These are phyloP conservation scores for Colletotrichum tofieldiae DNA, from an alignment of 2,329 filamentous ascomycete species.

Conservation along the genomic window DNA sequence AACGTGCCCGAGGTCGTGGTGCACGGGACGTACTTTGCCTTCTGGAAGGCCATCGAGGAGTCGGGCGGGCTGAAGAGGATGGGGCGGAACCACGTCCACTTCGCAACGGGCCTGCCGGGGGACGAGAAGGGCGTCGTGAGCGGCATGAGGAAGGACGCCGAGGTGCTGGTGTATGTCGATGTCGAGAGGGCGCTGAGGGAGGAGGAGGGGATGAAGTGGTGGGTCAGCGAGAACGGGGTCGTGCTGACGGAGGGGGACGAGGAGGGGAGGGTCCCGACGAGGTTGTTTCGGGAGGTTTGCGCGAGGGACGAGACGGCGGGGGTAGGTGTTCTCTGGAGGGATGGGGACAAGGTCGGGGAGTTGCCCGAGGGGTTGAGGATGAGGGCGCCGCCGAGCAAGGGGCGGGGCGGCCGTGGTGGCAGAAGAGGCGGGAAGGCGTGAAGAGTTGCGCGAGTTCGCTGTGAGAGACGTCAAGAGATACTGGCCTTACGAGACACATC, in stretches of 20 bases:
- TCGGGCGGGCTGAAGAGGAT: constrained; percentile 85
- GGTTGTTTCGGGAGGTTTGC: constrained; percentile 79
- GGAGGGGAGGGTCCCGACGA: constrained; percentile 76
- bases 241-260: constrained; percentile 75
- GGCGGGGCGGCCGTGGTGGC: constrained; percentile 56
- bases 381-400: constrained; percentile 65
- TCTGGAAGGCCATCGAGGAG: constrained; percentile 82
- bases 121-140: constrained; percentile 72
- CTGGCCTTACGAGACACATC: background rate
- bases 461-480: background rate
- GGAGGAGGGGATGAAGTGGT: constrained; percentile 75
- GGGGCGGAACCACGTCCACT: constrained; percentile 91
- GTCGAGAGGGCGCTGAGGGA: constrained; percentile 76
- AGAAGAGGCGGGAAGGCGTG: constrained; percentile 48
- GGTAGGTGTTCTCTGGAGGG: constrained; percentile 78
- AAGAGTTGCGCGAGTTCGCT: background rate
- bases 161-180: constrained; percentile 85
- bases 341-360: constrained; percentile 77
- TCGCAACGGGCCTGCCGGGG: constrained; percentile 80
- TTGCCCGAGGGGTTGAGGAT: constrained; percentile 73
- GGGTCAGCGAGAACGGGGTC: constrained; percentile 84
- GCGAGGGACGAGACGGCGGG: constrained; percentile 62
- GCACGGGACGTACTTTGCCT: constrained; percentile 90
- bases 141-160: constrained; percentile 85
- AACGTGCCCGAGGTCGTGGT: constrained; percentile 79